Evolutionary conservation across 1,284 basidiomycete species (phyloP).

Genomic region (Boletellus dicymbophilus): DNA sequence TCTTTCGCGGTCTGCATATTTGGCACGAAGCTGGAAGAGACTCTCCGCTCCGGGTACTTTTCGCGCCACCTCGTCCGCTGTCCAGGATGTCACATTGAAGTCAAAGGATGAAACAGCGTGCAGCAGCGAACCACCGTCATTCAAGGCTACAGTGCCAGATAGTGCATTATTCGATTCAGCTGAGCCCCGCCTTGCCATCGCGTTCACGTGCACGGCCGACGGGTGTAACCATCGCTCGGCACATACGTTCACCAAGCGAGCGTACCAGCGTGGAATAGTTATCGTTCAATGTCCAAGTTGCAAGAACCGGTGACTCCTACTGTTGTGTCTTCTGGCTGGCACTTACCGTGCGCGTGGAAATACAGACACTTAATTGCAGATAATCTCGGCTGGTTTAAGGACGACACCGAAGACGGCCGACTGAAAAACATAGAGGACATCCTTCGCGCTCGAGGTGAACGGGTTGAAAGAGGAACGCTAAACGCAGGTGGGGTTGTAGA

Average conservation of each 20-base stretch:
- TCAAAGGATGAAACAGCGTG: not conserved
- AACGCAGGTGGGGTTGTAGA: constrained; percentile 44
- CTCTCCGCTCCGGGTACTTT: constrained; percentile 1
- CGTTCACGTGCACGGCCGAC: constrained; percentile 86
- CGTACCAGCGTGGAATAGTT: constrained; percentile 90
- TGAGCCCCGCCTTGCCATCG: constrained; percentile 71
- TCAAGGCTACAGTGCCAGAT: too few species aligned
- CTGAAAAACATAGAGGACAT: constrained; percentile 82
- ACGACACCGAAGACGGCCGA: constrained; percentile 72
- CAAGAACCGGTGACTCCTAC: constrained; percentile 66
- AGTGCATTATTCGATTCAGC: too few species aligned
- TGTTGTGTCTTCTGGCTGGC: not conserved
- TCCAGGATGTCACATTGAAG: not conserved
- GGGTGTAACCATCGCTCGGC: constrained; percentile 83
- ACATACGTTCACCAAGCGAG: constrained; percentile 84
- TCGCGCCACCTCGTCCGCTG: constrained; percentile 20
- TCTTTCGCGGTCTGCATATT: not conserved
- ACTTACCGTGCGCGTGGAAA: not conserved
- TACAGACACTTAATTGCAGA: constrained; percentile 86
- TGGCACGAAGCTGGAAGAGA: not conserved
- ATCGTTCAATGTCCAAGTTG: constrained; percentile 92
- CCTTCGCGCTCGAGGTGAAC: constrained; percentile 75
- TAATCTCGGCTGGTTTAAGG: constrained; percentile 92
- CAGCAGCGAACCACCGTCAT: constrained; percentile 17
- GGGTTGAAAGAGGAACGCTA: constrained; percentile 60